phyloP scores from a whole-genome alignment of 163 green algal genomes.

The Prototheca cutis region DNA sequence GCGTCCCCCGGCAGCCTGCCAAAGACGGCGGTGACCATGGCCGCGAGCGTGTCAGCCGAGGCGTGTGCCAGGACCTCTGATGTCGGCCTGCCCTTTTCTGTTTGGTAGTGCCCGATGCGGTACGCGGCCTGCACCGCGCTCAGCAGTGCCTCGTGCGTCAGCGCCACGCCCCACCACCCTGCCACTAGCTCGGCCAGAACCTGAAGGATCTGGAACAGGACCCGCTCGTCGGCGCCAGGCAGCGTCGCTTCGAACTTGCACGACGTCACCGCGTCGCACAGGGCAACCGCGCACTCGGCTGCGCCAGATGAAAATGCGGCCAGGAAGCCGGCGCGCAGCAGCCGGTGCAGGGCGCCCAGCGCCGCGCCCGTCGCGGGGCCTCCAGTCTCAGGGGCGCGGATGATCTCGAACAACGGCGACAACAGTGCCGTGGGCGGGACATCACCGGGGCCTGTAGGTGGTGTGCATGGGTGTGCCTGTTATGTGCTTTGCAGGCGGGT shows the following conservation, averaged over 20 bases:
- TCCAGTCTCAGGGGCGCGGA: constrained; percentile 77
- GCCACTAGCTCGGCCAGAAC: constrained; percentile 74
- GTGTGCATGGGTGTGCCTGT: not conserved
- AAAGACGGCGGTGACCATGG: constrained; percentile 71
- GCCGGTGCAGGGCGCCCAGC: constrained; percentile 57
- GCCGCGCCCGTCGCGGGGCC: constrained; percentile 80
- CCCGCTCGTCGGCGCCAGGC: constrained; percentile 80
- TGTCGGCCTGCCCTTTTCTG: constrained; percentile 38
- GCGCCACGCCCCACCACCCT: constrained; percentile 46
- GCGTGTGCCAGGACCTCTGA: constrained; percentile 66
- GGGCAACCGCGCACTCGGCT: constrained; percentile 63
- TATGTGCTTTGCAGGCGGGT: not conserved
- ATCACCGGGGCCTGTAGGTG: constrained; percentile 46
- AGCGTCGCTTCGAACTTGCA: constrained; percentile 92
- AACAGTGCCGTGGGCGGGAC: constrained; percentile 77
- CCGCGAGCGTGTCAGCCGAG: constrained; percentile 54
- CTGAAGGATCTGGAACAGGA: constrained; percentile 91
- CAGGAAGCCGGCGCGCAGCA: not conserved
- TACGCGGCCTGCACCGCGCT: constrained; percentile 71
- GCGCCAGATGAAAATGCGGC: constrained; percentile 26
- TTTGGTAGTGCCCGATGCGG: constrained; percentile 60
- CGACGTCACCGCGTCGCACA: constrained; percentile 75
- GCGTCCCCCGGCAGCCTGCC: constrained; percentile 20
- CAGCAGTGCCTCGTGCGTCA: constrained; percentile 70
- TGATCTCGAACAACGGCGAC: constrained; percentile 79